phyloP scores from a whole-genome alignment of 345 rosid species.

The Citrus cavaleriei region DNA sequence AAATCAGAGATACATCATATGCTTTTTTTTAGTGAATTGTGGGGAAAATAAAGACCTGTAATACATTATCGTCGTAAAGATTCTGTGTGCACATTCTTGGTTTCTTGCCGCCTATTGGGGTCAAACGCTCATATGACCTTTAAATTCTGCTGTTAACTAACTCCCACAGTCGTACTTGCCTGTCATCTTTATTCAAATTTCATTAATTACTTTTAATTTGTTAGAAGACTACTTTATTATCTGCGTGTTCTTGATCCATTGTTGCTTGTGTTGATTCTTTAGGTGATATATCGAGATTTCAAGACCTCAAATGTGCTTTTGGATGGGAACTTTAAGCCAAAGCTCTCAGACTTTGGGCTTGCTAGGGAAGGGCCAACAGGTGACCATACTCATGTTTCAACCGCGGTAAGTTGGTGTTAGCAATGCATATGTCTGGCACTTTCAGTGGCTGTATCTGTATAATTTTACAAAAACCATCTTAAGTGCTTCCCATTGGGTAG shows the following conservation, averaged over 20 bases:
- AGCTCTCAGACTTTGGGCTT: conserved; percentile 93
- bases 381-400: conserved; percentile 77
- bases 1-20: too few relatives aligned
- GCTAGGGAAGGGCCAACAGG: conserved; percentile 95
- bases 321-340: conserved; percentile 55
- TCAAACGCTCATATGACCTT: too few relatives aligned
- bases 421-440: background rate
- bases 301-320: conserved; percentile 85
- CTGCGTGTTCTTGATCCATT: background rate
- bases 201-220: background rate
- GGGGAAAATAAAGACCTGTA: too few relatives aligned
- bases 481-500: conserved; percentile 4
- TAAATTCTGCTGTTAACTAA: too few relatives aligned
- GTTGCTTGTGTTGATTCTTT: conserved; percentile 2
- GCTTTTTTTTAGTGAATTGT: too few relatives aligned
- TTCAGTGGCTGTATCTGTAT: background rate
- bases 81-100: too few relatives aligned
- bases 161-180: too few relatives aligned
- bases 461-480: background rate
- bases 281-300: conserved; percentile 95
- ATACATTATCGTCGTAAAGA: too few relatives aligned
- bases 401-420: conserved; percentile 46
- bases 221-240: background rate
- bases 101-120: too few relatives aligned
- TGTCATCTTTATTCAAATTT: background rate